Base-by-base conservation (phyloP, 768 basidiomycete species). In the Xanthoconium purpureum region DNA sequence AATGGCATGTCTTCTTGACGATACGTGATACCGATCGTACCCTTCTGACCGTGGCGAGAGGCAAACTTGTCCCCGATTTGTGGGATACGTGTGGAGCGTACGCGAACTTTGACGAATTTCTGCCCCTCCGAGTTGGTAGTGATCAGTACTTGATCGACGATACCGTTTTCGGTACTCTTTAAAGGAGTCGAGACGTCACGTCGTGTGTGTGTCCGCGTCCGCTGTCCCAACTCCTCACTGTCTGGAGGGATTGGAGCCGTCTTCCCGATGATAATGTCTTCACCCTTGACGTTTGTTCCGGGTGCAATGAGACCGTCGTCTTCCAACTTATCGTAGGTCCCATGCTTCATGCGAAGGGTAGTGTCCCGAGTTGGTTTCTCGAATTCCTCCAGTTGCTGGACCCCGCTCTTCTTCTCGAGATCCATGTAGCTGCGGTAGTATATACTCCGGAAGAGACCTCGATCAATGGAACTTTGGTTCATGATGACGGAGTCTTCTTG, bases 401-500 rank as follows among this genome's bases (percentile, higher is more conserved):
- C 81, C 20, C 97, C 97, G 62, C 88, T 89, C 75, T 91, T 93
- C 82, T 98, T 98, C 78, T 98, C 97, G 50, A 94, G 80, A 73
- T 99, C 97, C 88, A 95, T 97, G 69, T 98, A 98, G 66, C 94
- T 94, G 64, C 97, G 85, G 71, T 98, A 98, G 73, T 98, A 99
- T 66, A 99, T 91, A 78, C 94, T 96, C 37, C 96, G 85, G 88
- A 99, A 99, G 32, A 99, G 81, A 56, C 97, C 96, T 56, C 97
- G 91, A 69, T 99, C 96, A 63, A 99, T 91, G 29, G 97, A 96
- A 64, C 91, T 94, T 75, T 99, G 97, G 71, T 98, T 98, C 96
- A 99, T 98, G 76, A 99, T 98, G 75, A 99, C 97, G 60, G 97
- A 99, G 82, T 99, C 97, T 83, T 98, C 97, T 75, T 99, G 97